phyloP scores from a whole-genome alignment of 768 basidiomycete genomes.

The Tylopilus felleus region DNA sequence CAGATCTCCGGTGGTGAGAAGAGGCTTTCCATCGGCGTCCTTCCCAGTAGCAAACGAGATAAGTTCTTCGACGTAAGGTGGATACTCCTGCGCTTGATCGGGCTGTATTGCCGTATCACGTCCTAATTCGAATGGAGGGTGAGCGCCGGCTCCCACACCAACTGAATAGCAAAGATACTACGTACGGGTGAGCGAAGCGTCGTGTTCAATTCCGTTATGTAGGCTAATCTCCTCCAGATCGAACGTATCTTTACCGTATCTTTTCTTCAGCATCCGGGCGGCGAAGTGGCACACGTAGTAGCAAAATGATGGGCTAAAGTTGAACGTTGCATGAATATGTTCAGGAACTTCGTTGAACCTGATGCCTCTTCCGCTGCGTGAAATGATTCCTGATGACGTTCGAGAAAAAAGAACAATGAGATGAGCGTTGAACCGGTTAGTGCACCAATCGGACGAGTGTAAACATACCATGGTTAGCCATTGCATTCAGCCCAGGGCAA shows the following conservation, averaged over 20 bases:
- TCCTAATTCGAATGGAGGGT: slow-evolving; percentile 38
- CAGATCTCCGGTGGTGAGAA: slow-evolving; percentile 57
- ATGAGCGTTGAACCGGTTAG: neutral
- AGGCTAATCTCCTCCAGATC: slow-evolving; percentile 45
- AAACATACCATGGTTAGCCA: slow-evolving; percentile 75
- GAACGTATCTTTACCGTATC: slow-evolving; percentile 54
- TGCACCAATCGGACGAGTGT: no score
- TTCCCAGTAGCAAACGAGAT: slow-evolving; percentile 59
- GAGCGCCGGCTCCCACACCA: neutral
- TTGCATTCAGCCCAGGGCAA: slow-evolving; percentile 71
- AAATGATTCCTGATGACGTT: slow-evolving; percentile 34
- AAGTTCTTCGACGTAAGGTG: slow-evolving; percentile 53
- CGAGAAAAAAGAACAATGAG: neutral
- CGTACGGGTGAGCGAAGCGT: slow-evolving; percentile 30
- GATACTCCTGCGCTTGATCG: slow-evolving; percentile 52
- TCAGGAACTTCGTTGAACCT: slow-evolving; percentile 43
- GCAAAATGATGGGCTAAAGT: slow-evolving; percentile 67
- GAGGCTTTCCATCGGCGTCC: slow-evolving; percentile 40
- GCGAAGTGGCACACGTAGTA: slow-evolving; percentile 56
- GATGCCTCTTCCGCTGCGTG: slow-evolving; percentile 67
- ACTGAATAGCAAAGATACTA: neutral
- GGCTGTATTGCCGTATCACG: slow-evolving; percentile 45
- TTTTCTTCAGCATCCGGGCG: slow-evolving; percentile 55
- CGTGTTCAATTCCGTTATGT: slow-evolving; percentile 19
- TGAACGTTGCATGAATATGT: slow-evolving; percentile 53